Base-by-base conservation (phyloP, 805 yeast genomes). In the Schwanniomyces occidentalis region DNA sequence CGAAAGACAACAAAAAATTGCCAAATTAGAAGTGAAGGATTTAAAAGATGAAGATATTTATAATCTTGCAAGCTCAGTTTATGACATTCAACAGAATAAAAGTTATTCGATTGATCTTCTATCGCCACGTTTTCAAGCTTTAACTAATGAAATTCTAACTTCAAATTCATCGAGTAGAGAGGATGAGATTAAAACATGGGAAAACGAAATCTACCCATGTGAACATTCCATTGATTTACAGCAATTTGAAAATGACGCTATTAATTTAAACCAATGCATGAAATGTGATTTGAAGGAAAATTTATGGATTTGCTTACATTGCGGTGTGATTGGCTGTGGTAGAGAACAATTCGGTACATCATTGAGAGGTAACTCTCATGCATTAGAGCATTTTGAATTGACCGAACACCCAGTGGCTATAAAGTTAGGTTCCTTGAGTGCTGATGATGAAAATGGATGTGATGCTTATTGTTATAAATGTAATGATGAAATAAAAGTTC, bases 251-350 rank as follows among this genome's bases (percentile, higher is more conserved):
- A 37, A 32, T 5, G 32, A 24, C 7, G 37, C n/a, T 16, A 50
- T 30, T 3, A 67, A 74, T 21, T 42, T 73, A 4, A 41, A 66
- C 0, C 51, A 73, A 31, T 85, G 95, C 56, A 42, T 48, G 3
- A 56, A 56, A 8, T 85, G 95, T 63, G 85, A 74, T 1, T 65
- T 93, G 44, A 58, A 62, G 19, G 85, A 82, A 45, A 93, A 93
- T 54, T 61, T 93, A 30, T 93, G 99, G 99, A 69, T 93, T 12
- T 93, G 99, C 65, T 62, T 93, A 29, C 75, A 76, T 31, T 93
- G 99, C 71, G 99, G 99, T 2, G 64, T 75, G n/a, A 49, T 89
- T 8, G 96, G 96, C 4, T 93, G 99, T 63, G 99, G 99, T 5
- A 70, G 99, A 45, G 80, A 81, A 20, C 99, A 93, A 59, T 87